Evolutionary conservation across 306 rosid species (phyloP).

Genomic region (Pterocarpus macrocarpus): DNA sequence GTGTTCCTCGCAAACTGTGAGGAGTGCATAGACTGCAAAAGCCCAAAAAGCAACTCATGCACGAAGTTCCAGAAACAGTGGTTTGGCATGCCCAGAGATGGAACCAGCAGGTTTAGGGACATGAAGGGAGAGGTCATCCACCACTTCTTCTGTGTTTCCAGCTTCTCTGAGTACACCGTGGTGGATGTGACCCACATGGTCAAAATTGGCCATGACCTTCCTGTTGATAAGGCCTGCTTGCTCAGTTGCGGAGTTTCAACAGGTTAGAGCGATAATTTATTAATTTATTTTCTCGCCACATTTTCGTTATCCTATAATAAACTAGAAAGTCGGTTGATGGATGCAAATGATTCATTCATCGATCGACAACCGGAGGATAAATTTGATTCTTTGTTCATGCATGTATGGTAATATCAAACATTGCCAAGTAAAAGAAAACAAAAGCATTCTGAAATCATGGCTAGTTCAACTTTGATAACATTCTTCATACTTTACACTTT

Average conservation of each 20-base stretch:
- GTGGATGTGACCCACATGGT: constrained; percentile 63
- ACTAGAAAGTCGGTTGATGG: not conserved
- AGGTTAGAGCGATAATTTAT: constrained; percentile 47
- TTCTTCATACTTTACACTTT: too few relatives aligned
- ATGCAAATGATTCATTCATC: not conserved
- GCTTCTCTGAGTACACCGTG: constrained; percentile 74
- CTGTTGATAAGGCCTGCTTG: constrained; percentile 66
- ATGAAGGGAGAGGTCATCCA: constrained; percentile 58
- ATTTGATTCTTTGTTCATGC: too few relatives aligned
- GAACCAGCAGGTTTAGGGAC: constrained; percentile 66
- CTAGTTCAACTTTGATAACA: too few relatives aligned
- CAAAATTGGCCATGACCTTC: constrained; percentile 55
- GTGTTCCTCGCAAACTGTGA: constrained; percentile 62
- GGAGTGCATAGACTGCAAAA: constrained; percentile 70
- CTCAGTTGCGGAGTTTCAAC: constrained; percentile 77
- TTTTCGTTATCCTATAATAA: not conserved
- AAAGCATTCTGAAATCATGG: too few relatives aligned
- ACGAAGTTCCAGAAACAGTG: not conserved
- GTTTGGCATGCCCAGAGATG: constrained; percentile 63
- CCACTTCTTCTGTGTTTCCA: constrained; percentile 61
- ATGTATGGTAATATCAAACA: too few relatives aligned
- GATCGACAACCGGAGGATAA: not conserved
- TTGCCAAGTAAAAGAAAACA: too few relatives aligned
- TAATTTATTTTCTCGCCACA: too few relatives aligned
- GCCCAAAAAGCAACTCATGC: constrained; percentile 63